Percentiles rank a stretch among this genome's conserved stretches.
Evolutionary conservation across 2,329 filamentous ascomycete species (phyloP).

Genomic region (Grosmannia penicillata): DNA sequence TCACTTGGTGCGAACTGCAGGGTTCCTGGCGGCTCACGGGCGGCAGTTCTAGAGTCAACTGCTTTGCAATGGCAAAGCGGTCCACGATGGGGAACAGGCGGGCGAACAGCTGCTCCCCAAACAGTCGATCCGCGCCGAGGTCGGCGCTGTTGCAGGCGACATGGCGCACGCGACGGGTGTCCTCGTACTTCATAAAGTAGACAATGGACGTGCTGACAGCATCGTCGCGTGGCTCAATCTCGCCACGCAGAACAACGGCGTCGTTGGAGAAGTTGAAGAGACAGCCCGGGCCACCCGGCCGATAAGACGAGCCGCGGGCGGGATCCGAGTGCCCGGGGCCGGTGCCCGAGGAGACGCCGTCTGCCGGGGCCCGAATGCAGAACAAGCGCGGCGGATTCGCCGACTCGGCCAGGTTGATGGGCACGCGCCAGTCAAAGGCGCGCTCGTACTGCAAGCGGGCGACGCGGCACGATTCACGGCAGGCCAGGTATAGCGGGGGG

Average conservation of each 20-base stretch:
- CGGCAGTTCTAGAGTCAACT: slow-evolving; percentile 19
- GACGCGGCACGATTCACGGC: slow-evolving; percentile 25
- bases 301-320: neutral
- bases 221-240: slow-evolving; percentile 30
- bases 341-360: no score
- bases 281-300: slow-evolving; percentile 5
- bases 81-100: slow-evolving; percentile 33
- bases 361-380: no score
- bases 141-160: slow-evolving; percentile 29
- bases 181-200: slow-evolving; percentile 28
- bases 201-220: slow-evolving; percentile 33
- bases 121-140: slow-evolving; percentile 25
- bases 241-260: slow-evolving; percentile 30
- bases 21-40: no score
- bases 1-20: slow-evolving; percentile 3
- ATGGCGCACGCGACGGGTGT: slow-evolving; percentile 26
- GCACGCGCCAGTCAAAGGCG: slow-evolving; percentile 31
- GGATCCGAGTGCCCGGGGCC: neutral
- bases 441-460: slow-evolving; percentile 29
- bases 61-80: slow-evolving; percentile 21
- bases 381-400: slow-evolving; percentile 11
- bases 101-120: slow-evolving; percentile 29
- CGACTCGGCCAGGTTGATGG: slow-evolving; percentile 14
- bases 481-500: slow-evolving; percentile 29
- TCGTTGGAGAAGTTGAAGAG: slow-evolving; percentile 34